Conservation (phyloP, 495 filamentous ascomycete genomes). For the Patellaria atrata region DNA sequence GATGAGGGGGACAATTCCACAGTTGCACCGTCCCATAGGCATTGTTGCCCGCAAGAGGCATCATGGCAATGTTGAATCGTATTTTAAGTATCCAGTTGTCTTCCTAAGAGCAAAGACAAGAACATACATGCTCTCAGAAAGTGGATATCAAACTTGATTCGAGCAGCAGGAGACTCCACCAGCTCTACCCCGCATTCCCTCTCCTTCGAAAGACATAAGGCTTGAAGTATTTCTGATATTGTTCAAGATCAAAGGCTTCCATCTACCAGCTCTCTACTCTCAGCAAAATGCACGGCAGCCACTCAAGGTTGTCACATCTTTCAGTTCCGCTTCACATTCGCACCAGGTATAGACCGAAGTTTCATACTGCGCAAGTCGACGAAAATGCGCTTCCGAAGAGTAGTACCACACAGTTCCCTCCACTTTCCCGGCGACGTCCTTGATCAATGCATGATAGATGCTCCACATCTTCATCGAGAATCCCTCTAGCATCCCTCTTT, state of each 20-base stretch:
- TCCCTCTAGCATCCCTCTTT: conserved; percentile 1
- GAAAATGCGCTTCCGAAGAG: conserved; percentile 2
- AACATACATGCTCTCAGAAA: no score
- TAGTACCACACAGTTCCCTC: conserved; percentile 6
- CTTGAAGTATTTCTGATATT: conserved; percentile 11
- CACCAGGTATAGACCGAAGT: conserved; percentile 9
- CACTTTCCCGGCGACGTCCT: not conserved
- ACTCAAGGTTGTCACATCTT: not conserved
- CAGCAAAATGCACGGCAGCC: conserved; percentile 9
- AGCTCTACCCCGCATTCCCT: no score
- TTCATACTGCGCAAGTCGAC: conserved; percentile 5
- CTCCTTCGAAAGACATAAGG: no score
- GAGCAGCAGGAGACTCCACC: no score
- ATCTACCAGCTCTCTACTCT: conserved; percentile 7
- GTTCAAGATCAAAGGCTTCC: conserved; percentile 9
- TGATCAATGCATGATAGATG: conserved; percentile 7
- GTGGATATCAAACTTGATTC: no score
- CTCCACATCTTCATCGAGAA: conserved; percentile 10
- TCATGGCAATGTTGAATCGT: no score
- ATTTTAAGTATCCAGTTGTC: no score
- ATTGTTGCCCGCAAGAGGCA: no score
- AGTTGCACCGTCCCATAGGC: no score
- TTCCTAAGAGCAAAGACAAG: no score
- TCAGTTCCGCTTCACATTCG: conserved; percentile 5
- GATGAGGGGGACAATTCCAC: no score